These are phyloP conservation scores for Debaryomyces psychrophilus DNA, from an alignment of 1,139 yeast genomes.

Conservation along the genomic window DNA sequence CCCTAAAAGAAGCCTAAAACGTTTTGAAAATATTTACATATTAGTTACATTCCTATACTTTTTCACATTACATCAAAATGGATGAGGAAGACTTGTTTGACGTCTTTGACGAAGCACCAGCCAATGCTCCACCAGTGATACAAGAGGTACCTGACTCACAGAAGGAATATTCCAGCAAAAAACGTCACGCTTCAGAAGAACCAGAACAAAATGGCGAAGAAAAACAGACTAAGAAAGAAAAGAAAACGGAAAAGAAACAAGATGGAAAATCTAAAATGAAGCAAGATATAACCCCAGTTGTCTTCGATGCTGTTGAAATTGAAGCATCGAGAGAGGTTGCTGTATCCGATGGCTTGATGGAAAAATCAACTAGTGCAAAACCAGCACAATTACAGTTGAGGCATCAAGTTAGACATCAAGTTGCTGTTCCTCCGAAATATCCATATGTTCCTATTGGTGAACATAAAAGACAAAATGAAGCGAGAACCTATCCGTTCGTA, in stretches of 20 bases:
- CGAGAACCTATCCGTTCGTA: constrained; percentile 87
- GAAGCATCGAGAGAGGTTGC: constrained; percentile 89
- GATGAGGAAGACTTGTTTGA: constrained; percentile 61
- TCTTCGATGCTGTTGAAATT: constrained; percentile 86
- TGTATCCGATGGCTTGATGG: constrained; percentile 71
- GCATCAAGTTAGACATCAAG: constrained; percentile 97
- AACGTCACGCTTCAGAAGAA: constrained; percentile 18
- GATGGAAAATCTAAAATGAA: constrained; percentile 22
- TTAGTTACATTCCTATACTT: background rate
- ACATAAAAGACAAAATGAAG: constrained; percentile 73
- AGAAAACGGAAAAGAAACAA: constrained; percentile 14
- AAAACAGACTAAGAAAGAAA: constrained; percentile 14
- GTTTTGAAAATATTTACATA: background rate
- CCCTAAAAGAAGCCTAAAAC: background rate
- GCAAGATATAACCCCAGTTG: constrained; percentile 60
- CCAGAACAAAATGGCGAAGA: constrained; percentile 12
- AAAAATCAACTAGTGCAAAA: constrained; percentile 34
- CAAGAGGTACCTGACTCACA: constrained; percentile 7
- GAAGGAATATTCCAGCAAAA: constrained; percentile 17
- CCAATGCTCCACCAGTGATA: constrained; percentile 32
- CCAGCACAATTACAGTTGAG: constrained; percentile 65
- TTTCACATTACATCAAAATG: constrained; percentile 10
- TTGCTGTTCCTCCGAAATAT: constrained; percentile 90
- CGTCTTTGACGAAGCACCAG: constrained; percentile 64
- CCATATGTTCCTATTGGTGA: constrained; percentile 87